Evolutionary conservation across 2,329 filamentous ascomycete genomes (phyloP).

Genomic region (Coniochaeta ligniaria): DNA sequence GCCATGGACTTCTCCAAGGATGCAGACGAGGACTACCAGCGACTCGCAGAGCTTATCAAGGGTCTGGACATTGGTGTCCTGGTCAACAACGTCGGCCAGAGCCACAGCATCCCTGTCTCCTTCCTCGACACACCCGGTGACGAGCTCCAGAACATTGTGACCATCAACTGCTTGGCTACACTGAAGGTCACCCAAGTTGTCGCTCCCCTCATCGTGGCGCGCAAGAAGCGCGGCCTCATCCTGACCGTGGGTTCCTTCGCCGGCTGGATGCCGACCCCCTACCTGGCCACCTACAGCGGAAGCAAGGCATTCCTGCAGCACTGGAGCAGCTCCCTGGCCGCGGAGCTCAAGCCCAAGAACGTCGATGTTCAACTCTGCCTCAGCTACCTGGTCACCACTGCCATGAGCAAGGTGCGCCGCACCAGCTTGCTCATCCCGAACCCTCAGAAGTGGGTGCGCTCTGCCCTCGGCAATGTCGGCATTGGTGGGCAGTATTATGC

Average conservation of each 20-base stretch:
- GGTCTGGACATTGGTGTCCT: slow-evolving; percentile 78
- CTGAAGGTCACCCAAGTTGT: slow-evolving; percentile 82
- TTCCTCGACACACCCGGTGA: slow-evolving; percentile 73
- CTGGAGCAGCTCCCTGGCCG: slow-evolving; percentile 82
- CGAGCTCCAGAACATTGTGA: slow-evolving; percentile 86
- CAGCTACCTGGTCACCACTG: slow-evolving; percentile 87
- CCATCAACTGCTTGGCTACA: slow-evolving; percentile 89
- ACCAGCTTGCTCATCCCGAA: slow-evolving; percentile 72
- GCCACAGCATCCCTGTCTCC: slow-evolving; percentile 84
- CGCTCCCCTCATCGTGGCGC: slow-evolving; percentile 74
- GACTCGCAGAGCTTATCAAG: slow-evolving; percentile 59
- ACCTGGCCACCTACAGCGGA: slow-evolving; percentile 92
- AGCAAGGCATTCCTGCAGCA: slow-evolving; percentile 98
- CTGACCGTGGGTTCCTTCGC: slow-evolving; percentile 97
- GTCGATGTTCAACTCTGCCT: slow-evolving; percentile 89
- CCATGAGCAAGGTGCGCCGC: slow-evolving; percentile 93
- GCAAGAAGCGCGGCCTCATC: slow-evolving; percentile 81
- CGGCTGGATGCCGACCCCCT: slow-evolving; percentile 83
- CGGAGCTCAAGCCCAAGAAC: slow-evolving; percentile 72
- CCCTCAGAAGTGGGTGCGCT: slow-evolving; percentile 73
- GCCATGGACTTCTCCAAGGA: slow-evolving; percentile 90
- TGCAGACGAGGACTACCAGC: slow-evolving; percentile 70
- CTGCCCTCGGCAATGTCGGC: slow-evolving; percentile 75
- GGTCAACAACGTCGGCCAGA: slow-evolving; percentile 95
- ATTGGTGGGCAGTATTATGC: slow-evolving; percentile 70